phyloP scores from a whole-genome alignment of 2,329 filamentous ascomycete species.

The Chrysoporthe cubensis region DNA sequence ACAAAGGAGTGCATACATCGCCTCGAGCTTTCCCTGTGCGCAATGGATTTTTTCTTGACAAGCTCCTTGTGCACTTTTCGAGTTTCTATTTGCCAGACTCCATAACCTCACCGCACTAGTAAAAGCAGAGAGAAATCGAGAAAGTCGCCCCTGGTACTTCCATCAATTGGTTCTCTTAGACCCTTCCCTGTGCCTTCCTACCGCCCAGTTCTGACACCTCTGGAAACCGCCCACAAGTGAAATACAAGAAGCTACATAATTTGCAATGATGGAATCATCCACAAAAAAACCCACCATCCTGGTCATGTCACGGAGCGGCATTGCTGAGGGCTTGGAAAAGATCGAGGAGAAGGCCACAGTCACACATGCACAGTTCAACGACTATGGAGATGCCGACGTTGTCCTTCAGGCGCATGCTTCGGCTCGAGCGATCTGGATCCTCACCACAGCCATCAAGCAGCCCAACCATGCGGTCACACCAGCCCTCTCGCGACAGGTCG shows the following conservation, averaged over 20 bases:
- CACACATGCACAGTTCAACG: background rate
- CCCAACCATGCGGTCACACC: background rate
- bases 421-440: slow-evolving; percentile 1
- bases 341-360: slow-evolving; percentile 2
- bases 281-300: background rate
- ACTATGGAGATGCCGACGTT: background rate
- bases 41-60: too few relatives aligned
- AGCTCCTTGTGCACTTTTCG: too few relatives aligned
- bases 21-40: too few relatives aligned
- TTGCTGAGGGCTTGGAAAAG: background rate
- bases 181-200: background rate
- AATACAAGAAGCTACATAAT: background rate
- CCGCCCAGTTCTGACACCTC: background rate
- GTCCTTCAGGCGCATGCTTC: background rate
- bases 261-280: background rate
- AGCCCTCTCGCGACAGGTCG: background rate
- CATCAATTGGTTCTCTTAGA: background rate
- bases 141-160: background rate
- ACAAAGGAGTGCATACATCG: too few relatives aligned
- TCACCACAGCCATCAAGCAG: background rate
- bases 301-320: background rate
- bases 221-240: background rate
- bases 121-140: background rate
- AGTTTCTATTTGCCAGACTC: too few relatives aligned
- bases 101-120: too few relatives aligned